phyloP scores from a whole-genome alignment of 306 rosid species.

The Lathyrus aphaca region DNA sequence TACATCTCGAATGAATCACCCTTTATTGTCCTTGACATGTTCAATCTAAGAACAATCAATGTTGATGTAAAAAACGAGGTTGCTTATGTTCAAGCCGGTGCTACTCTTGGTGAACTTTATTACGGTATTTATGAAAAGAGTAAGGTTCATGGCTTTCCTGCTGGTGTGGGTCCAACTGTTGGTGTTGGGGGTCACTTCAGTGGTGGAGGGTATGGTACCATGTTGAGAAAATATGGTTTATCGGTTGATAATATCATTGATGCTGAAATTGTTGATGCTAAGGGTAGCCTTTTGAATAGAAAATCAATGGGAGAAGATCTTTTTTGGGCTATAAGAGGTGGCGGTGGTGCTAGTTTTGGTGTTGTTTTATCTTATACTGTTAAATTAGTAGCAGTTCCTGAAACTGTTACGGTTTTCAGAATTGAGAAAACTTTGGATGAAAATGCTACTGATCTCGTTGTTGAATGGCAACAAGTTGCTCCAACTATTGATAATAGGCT shows the following conservation, averaged over 20 bases:
- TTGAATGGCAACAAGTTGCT: slow-evolving; percentile 55
- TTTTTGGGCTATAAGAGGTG: slow-evolving; percentile 48
- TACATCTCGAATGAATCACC: slow-evolving; percentile 31
- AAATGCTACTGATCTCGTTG: slow-evolving; percentile 47
- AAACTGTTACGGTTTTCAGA: slow-evolving; percentile 37
- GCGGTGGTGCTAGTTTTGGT: slow-evolving; percentile 51
- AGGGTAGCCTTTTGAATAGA: slow-evolving; percentile 39
- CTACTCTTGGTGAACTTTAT: slow-evolving; percentile 48
- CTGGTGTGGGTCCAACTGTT: slow-evolving; percentile 52
- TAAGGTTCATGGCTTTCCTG: slow-evolving; percentile 48
- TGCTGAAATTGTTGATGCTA: slow-evolving; percentile 43
- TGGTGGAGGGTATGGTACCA: slow-evolving; percentile 48
- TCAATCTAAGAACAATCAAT: slow-evolving; percentile 30
- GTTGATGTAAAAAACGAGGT: slow-evolving; percentile 35
- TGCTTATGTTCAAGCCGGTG: slow-evolving; percentile 38
- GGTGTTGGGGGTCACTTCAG: slow-evolving; percentile 53
- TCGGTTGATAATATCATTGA: slow-evolving; percentile 40
- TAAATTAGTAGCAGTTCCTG: slow-evolving; percentile 41
- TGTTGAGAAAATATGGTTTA: slow-evolving; percentile 44
- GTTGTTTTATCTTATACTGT: slow-evolving; percentile 45
- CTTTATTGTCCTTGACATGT: slow-evolving; percentile 45
- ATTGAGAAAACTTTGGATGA: slow-evolving; percentile 39
- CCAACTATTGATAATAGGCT: slow-evolving; percentile 42
- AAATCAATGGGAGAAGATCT: slow-evolving; percentile 48
- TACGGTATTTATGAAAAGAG: slow-evolving; percentile 46